Percentiles rank a stretch among this genome's conserved stretches.
Conservation (phyloP, 2,329 filamentous ascomycete genomes). For the Aspergillus aculeatus region DNA sequence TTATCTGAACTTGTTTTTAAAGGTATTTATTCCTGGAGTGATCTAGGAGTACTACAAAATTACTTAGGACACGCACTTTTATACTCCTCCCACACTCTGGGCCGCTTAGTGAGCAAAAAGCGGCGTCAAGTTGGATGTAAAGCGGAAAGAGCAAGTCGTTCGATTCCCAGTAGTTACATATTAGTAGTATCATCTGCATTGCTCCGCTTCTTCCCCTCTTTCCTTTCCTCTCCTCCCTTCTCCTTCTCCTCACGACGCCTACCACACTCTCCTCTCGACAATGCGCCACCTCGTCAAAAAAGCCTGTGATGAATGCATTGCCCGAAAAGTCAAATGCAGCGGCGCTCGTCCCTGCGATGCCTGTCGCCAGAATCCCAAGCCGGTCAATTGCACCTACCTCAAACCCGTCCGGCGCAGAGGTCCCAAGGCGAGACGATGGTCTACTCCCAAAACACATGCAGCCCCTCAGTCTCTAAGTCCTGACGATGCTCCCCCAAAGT, state of each 20-base stretch:
- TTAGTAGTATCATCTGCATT: neutral
- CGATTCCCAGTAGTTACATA: too few relatives aligned
- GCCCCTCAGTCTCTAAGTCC: too few relatives aligned
- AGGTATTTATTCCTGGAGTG: too few relatives aligned
- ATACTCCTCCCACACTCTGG: too few relatives aligned
- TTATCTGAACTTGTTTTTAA: too few relatives aligned
- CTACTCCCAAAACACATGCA: neutral
- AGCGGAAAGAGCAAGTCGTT: too few relatives aligned
- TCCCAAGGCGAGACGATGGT: slow-evolving; percentile 24
- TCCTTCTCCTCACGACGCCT: neutral
- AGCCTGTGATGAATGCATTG: slow-evolving; percentile 32
- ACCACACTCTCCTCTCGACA: too few relatives aligned
- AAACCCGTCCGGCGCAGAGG: slow-evolving; percentile 28
- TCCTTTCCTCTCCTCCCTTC: neutral
- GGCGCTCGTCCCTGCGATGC: slow-evolving; percentile 31
- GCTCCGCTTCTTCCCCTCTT: neutral
- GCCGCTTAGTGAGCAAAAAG: too few relatives aligned
- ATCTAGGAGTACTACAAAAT: too few relatives aligned
- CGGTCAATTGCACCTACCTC: slow-evolving; percentile 27
- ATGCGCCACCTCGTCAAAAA: slow-evolving; percentile 26
- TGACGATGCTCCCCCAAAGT: neutral
- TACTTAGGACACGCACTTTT: too few relatives aligned
- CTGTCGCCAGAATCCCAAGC: slow-evolving; percentile 22
- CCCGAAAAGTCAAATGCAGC: slow-evolving; percentile 32
- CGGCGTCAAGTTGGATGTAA: too few relatives aligned